A percentile compares a stretch with the other conserved stretches of the same genome.
Evolutionary conservation across 768 basidiomycete species (phyloP).

Genomic region (Tephrocybe sp.): DNA sequence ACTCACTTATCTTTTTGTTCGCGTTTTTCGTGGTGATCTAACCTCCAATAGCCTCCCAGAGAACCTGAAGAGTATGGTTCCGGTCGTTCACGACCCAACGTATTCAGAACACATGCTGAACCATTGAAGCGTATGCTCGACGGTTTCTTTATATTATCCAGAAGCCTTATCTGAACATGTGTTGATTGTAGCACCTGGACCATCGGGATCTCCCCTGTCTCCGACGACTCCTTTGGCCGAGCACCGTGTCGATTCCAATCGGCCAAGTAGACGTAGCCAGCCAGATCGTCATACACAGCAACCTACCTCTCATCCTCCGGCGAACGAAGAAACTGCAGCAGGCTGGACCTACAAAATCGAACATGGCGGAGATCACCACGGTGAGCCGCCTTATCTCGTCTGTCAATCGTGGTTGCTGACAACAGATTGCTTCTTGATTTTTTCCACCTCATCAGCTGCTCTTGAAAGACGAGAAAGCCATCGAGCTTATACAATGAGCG

Average conservation of each 20-base stretch:
- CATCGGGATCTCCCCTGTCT: not conserved
- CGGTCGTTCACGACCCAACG: not conserved
- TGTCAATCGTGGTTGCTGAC: too few species aligned
- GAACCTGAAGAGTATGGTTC: slow-evolving; percentile 3
- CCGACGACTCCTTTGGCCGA: slow-evolving; percentile 10
- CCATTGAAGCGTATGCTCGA: not conserved
- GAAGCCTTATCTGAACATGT: not conserved
- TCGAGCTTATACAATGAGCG: slow-evolving; percentile 10
- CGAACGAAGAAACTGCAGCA: not conserved
- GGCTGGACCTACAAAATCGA: slow-evolving; percentile 9
- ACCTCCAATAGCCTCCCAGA: too few species aligned
- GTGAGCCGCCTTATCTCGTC: slow-evolving; percentile 5
- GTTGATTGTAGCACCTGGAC: slow-evolving; percentile 1
- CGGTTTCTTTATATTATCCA: not conserved
- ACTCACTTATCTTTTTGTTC: not conserved
- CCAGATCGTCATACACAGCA: too few species aligned
- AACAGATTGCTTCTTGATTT: slow-evolving; percentile 14
- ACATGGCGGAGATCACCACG: slow-evolving; percentile 7
- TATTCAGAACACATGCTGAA: not conserved
- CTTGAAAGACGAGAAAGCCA: slow-evolving; percentile 14
- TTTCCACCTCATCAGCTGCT: slow-evolving; percentile 6
- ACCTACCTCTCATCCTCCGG: too few species aligned
- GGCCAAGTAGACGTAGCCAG: too few species aligned
- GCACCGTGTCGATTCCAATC: slow-evolving; percentile 2
- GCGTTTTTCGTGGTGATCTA: not conserved